Evolutionary conservation across 441 rosid genomes (phyloP).

Genomic region (Pelargonium australe): DNA sequence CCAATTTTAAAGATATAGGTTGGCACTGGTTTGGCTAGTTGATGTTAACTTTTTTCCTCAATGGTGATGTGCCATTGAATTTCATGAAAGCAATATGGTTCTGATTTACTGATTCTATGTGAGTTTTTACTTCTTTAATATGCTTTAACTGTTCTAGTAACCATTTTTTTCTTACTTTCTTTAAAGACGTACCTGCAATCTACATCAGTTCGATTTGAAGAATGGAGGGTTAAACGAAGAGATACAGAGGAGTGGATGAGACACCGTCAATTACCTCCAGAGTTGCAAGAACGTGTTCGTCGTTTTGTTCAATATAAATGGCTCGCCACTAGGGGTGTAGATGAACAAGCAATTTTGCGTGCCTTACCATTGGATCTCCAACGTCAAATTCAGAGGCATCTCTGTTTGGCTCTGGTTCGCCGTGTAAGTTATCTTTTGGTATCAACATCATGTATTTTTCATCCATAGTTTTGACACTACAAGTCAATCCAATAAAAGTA

Average conservation of each 20-base stretch:
- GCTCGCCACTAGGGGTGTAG: conserved; percentile 87
- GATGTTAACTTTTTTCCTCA: not conserved
- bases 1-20: not conserved
- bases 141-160: not conserved
- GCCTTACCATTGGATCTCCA: conserved; percentile 84
- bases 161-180: conserved; percentile 12
- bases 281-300: conserved; percentile 54
- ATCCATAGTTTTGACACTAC: not conserved
- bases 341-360: conserved; percentile 65
- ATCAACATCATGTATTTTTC: not conserved
- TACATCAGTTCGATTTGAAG: conserved; percentile 79
- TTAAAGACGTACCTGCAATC: conserved; percentile 84
- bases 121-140: not conserved
- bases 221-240: conserved; percentile 86
- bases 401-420: conserved; percentile 84
- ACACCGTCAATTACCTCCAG: conserved; percentile 91
- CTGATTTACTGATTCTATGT: not conserved
- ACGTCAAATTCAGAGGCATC: conserved; percentile 77
- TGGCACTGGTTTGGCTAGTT: not conserved
- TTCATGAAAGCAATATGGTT: not conserved
- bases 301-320: conserved; percentile 83
- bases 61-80: not conserved
- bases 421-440: conserved; percentile 45
- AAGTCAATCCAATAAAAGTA: no score
- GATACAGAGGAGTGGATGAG: conserved; percentile 98